Evolutionary conservation across 2,329 filamentous ascomycete species (phyloP).

Genomic region (Sclerotinia subarctica): DNA sequence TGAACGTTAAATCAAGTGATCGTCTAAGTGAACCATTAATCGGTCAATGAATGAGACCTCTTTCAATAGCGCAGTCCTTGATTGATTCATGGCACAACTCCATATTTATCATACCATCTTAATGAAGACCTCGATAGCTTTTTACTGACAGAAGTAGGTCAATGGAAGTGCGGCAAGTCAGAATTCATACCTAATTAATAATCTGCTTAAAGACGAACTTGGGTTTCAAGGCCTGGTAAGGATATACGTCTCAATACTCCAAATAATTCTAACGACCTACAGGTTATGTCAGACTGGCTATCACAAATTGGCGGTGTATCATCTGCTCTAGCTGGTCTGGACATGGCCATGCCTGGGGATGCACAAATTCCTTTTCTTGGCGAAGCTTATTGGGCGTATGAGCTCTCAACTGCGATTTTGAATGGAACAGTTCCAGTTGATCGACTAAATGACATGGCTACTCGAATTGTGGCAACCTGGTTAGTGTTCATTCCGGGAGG

Average conservation of each 20-base stretch:
- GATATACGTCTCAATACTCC: neutral
- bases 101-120: neutral
- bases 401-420: conserved; percentile 52
- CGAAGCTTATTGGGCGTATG: conserved; percentile 52
- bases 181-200: conserved; percentile 67
- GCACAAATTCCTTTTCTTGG: conserved; percentile 50
- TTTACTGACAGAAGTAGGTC: conserved; percentile 27
- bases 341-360: conserved; percentile 70
- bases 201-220: conserved; percentile 69
- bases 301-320: conserved; percentile 58
- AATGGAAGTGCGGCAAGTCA: conserved; percentile 65
- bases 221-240: conserved; percentile 60
- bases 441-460: conserved; percentile 55
- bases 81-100: neutral
- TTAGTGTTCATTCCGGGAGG: neutral
- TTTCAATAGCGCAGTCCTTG: neutral
- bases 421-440: conserved; percentile 56
- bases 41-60: neutral
- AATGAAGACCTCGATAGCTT: neutral
- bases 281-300: conserved; percentile 67
- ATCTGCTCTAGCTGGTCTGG: conserved; percentile 60
- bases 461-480: conserved; percentile 57
- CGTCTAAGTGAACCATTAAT: neutral
- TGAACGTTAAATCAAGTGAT: neutral
- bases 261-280: conserved; percentile 34